Conservation (phyloP, 2,329 filamentous ascomycete species). For the Calonectria hongkongensis region DNA sequence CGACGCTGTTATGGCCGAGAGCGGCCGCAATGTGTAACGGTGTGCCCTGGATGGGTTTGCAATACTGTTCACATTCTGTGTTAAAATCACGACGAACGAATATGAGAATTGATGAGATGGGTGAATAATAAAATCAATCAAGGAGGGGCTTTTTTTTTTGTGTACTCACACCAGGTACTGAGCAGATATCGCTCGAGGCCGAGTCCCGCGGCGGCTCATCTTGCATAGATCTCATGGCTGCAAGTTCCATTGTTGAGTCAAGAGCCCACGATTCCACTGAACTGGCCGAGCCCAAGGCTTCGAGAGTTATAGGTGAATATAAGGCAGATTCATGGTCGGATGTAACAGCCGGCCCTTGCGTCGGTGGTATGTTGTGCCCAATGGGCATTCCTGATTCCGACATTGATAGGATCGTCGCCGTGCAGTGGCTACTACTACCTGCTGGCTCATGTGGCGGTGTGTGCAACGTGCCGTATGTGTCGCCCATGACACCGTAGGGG, state of each 20-base stretch:
- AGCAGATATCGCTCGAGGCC: conserved; percentile 13
- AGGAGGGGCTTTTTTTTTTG: not conserved
- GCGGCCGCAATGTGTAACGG: conserved; percentile 29
- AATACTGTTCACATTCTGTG: not conserved
- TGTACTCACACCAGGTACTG: not conserved
- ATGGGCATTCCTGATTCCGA: conserved; percentile 24
- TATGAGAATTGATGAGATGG: no score
- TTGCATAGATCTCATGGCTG: conserved; percentile 11
- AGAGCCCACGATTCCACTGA: conserved; percentile 22
- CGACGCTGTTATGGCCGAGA: conserved; percentile 25
- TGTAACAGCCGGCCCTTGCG: conserved; percentile 12
- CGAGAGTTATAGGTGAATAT: conserved; percentile 19
- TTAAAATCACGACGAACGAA: not conserved
- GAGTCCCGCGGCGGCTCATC: conserved; percentile 8
- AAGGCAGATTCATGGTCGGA: conserved; percentile 23
- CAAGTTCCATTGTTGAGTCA: conserved; percentile 6
- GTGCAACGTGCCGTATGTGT: conserved; percentile 6
- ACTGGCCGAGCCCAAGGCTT: conserved; percentile 5
- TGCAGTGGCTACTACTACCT: conserved; percentile 23
- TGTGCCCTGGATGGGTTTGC: conserved; percentile 22
- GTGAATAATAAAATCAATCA: no score
- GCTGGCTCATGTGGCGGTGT: conserved; percentile 24
- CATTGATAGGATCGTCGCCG: conserved; percentile 19
- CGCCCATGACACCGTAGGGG: not conserved
- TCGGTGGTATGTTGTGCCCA: conserved; percentile 2